phyloP scores from a whole-genome alignment of 306 rosid genomes.

The Alnus glutinosa region DNA sequence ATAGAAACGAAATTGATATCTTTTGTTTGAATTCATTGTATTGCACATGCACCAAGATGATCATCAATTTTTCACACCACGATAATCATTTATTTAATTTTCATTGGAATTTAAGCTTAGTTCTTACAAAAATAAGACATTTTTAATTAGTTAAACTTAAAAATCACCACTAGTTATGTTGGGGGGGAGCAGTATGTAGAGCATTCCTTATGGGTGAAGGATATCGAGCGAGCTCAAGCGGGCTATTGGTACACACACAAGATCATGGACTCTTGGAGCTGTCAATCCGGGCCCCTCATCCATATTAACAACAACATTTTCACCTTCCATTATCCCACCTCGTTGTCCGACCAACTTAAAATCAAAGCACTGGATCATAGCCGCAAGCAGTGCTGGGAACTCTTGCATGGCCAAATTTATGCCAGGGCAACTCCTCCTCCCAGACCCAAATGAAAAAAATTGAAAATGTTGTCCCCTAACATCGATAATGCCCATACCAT shows the following conservation, averaged over 20 bases:
- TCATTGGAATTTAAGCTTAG: too few species aligned
- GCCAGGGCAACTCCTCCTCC: conserved; percentile 58
- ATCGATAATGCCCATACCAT: neutral
- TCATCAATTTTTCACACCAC: too few species aligned
- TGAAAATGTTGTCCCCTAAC: conserved; percentile 39
- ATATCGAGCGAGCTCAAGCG: neutral
- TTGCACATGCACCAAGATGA: too few species aligned
- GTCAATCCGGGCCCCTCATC: conserved; percentile 42
- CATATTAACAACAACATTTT: conserved; percentile 29
- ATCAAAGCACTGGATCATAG: conserved; percentile 54
- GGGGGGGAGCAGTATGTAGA: too few species aligned
- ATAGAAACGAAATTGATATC: too few species aligned
- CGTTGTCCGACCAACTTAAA: conserved; percentile 17
- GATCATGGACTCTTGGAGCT: conserved; percentile 38
- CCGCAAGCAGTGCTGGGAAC: conserved; percentile 41
- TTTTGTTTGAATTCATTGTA: too few species aligned
- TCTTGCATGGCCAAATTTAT: conserved; percentile 42
- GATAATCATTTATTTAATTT: too few species aligned
- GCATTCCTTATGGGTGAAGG: too few species aligned
- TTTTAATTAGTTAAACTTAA: too few species aligned
- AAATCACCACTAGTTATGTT: too few species aligned
- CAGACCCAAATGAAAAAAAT: conserved; percentile 52
- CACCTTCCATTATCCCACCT: conserved; percentile 15
- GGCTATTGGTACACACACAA: conserved; percentile 38
- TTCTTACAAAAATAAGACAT: too few species aligned